These are phyloP conservation scores for Borealophlyctis nickersoniae DNA, from an alignment of 192 early-diverging fungal species.

Conservation along the genomic window DNA sequence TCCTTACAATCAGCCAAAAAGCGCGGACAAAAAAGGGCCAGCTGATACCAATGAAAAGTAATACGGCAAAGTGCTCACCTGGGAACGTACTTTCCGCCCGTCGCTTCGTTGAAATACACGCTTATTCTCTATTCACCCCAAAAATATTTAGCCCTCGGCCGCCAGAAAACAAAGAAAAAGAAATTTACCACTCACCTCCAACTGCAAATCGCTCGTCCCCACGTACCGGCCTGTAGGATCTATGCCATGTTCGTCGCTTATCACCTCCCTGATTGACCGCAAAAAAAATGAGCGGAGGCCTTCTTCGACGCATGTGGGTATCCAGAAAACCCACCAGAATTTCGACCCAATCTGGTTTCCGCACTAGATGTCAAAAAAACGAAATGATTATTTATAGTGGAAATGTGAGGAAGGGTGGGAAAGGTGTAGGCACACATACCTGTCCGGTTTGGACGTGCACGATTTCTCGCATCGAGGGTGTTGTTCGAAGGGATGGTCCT, in stretches of 20 bases:
- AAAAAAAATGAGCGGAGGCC: background rate
- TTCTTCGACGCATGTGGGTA: no score
- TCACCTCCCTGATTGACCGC: slow-evolving; percentile 7
- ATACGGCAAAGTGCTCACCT: background rate
- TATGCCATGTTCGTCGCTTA: slow-evolving; percentile 75
- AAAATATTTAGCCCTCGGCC: no score
- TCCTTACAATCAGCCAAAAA: background rate
- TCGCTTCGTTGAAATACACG: background rate
- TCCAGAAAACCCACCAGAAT: slow-evolving; percentile 59
- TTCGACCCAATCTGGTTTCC: slow-evolving; percentile 82
- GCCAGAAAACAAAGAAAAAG: no score
- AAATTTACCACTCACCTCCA: slow-evolving; percentile 57
- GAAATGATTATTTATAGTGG: no score
- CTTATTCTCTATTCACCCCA: background rate
- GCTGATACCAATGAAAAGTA: background rate
- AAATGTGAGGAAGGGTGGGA: no score
- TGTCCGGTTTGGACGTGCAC: background rate
- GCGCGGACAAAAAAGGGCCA: background rate
- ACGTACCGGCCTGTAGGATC: slow-evolving; percentile 69
- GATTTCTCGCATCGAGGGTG: background rate
- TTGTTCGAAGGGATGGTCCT: no score
- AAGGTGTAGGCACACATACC: no score
- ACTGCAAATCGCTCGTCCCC: slow-evolving; percentile 78
- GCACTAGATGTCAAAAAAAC: no score
- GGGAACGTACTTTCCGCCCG: background rate